phyloP scores from a whole-genome alignment of 441 rosid species.

The Erysimum cheiri region DNA sequence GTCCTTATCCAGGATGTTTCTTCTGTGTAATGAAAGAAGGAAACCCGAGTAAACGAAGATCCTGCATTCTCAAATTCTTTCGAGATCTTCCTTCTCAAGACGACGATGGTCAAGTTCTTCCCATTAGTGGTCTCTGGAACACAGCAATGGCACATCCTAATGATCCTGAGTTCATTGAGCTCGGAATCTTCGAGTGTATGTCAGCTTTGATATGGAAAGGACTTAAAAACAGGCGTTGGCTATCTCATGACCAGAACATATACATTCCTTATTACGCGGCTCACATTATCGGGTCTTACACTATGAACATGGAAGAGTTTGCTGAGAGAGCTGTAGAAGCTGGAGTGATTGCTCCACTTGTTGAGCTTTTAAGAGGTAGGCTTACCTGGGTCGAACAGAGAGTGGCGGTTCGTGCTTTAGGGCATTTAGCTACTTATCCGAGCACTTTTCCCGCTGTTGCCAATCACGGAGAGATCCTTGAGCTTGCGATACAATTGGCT shows the following conservation, averaged over 20 bases:
- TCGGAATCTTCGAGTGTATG: conserved; percentile 97
- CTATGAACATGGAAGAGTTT: conserved; percentile 98
- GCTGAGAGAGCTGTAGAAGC: conserved; percentile 85
- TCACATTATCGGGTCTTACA: conserved; percentile 94
- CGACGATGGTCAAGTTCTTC: conserved; percentile 96
- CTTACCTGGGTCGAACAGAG: conserved; percentile 97
- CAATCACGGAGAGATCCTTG: conserved; percentile 83
- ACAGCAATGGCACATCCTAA: conserved; percentile 99
- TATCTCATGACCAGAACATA: conserved; percentile 91
- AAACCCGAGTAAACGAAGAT: conserved; percentile 88
- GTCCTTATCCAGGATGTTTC: conserved; percentile 97
- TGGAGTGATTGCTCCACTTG: conserved; percentile 80
- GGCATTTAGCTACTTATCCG: conserved; percentile 91
- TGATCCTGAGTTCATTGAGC: conserved; percentile 91
- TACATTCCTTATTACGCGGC: conserved; percentile 98
- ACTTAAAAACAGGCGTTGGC: conserved; percentile 87
- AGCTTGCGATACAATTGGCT: conserved; percentile 86
- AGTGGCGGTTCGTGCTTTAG: conserved; percentile 93
- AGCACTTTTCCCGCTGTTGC: conserved; percentile 82
- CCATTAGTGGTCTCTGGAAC: conserved; percentile 98
- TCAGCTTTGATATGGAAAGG: conserved; percentile 94
- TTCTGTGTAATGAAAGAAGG: conserved; percentile 99
- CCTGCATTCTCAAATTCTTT: conserved; percentile 87
- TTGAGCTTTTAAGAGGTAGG: conserved; percentile 90
- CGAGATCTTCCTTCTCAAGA: conserved; percentile 95